Percentiles rank a stretch among this genome's conserved stretches.
Evolutionary conservation across 352 stramenopile genomes (phyloP).

Genomic region (Globisporangium cederbergense): DNA sequence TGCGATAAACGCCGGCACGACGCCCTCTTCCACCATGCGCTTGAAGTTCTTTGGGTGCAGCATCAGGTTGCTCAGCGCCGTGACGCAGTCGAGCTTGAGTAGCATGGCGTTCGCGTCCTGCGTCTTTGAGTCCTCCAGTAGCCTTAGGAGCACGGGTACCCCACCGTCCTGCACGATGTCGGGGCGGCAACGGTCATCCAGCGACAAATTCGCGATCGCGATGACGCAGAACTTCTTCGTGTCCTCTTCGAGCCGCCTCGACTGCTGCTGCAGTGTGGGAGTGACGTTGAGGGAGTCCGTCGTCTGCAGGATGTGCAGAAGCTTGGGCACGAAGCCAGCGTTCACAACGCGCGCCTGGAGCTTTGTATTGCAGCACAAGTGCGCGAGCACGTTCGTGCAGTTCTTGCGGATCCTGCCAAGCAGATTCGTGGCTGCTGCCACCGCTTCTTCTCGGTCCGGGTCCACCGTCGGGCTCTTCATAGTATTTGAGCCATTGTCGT

Average conservation of each 20-base stretch:
- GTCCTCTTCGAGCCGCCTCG: constrained; percentile 36
- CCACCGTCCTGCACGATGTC: constrained; percentile 61
- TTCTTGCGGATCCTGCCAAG: constrained; percentile 50
- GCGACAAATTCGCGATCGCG: constrained; percentile 60
- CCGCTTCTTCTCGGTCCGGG: constrained; percentile 18
- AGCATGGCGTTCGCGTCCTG: constrained; percentile 31
- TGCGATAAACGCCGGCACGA: constrained; percentile 63
- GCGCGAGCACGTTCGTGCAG: constrained; percentile 54
- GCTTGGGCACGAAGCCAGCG: constrained; percentile 46
- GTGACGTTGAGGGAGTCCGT: constrained; percentile 18
- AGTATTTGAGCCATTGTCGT: background rate
- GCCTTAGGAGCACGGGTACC: constrained; percentile 46
- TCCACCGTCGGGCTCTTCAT: constrained; percentile 6
- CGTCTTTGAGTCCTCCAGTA: constrained; percentile 29
- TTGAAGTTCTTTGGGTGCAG: constrained; percentile 78
- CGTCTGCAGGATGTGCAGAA: constrained; percentile 39
- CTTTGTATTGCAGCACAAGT: constrained; percentile 77
- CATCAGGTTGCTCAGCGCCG: constrained; percentile 78
- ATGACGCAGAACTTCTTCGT: constrained; percentile 68
- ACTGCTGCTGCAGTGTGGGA: too few species aligned
- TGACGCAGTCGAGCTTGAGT: constrained; percentile 78
- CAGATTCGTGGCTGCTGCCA: constrained; percentile 18
- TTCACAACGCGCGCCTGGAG: constrained; percentile 54
- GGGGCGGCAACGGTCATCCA: constrained; percentile 67
- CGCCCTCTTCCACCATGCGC: constrained; percentile 70